A percentile compares a stretch with the other conserved stretches of the same genome.
Evolutionary conservation across 495 filamentous ascomycete genomes (phyloP).

Genomic region (Penicillium cosmopolitanum): DNA sequence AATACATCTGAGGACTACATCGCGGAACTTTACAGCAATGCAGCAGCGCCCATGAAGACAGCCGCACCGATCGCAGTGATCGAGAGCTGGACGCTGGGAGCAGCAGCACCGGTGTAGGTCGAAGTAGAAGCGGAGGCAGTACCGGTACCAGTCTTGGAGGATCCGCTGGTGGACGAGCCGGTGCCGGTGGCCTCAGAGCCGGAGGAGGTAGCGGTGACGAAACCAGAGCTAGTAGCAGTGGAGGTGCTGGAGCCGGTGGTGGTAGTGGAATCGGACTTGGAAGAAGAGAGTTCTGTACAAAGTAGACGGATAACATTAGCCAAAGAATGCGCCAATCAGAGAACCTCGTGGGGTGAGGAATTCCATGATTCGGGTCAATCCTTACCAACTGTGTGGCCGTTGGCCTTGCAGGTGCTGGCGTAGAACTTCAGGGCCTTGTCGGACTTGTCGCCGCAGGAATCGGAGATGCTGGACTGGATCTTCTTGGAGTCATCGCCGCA

Average conservation of each 20-base stretch:
- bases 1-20: slow-evolving; percentile 18
- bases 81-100: slow-evolving; percentile 35
- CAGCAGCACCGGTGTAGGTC: slow-evolving; percentile 23
- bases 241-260: slow-evolving; percentile 20
- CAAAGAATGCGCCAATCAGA: slow-evolving; percentile 6
- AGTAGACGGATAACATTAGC: not conserved
- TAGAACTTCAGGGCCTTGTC: slow-evolving; percentile 38
- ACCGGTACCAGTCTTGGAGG: slow-evolving; percentile 15
- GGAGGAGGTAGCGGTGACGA: slow-evolving; percentile 23
- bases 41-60: slow-evolving; percentile 44
- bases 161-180: slow-evolving; percentile 11
- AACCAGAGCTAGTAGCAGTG: slow-evolving; percentile 22
- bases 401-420: slow-evolving; percentile 33
- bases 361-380: slow-evolving; percentile 9
- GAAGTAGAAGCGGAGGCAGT: slow-evolving; percentile 17
- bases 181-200: slow-evolving; percentile 16
- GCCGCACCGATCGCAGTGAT: slow-evolving; percentile 42
- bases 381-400: slow-evolving; percentile 44
- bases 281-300: slow-evolving; percentile 7
- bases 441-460: slow-evolving; percentile 33
- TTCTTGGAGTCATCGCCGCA: slow-evolving; percentile 36
- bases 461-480: slow-evolving; percentile 33
- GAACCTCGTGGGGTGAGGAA: not conserved
- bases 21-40: slow-evolving; percentile 34
- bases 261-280: slow-evolving; percentile 13